Conservation (phyloP, 106 monocot species). For the Apostasia shenzhenica region DNA sequence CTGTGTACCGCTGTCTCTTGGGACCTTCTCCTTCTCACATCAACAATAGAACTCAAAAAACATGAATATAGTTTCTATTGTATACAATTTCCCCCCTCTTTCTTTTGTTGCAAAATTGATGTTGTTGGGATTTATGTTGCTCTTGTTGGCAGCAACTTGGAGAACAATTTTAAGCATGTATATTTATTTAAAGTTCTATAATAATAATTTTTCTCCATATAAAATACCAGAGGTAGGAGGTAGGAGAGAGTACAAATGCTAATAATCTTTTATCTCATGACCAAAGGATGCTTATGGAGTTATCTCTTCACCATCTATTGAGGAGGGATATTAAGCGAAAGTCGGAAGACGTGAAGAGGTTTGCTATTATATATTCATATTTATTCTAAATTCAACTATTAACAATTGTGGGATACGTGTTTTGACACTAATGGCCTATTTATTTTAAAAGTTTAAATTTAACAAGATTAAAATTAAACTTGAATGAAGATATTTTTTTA, state of each 20-base stretch:
- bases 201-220: conserved; percentile 78
- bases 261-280: conserved; percentile 20
- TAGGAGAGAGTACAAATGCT: conserved; percentile 19
- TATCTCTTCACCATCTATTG: conserved; percentile 28
- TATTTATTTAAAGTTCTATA: conserved; percentile 84
- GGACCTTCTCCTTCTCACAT: too few relatives aligned
- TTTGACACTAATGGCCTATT: too few relatives aligned
- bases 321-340: conserved; percentile 35
- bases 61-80: too few relatives aligned
- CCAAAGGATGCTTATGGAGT: conserved; percentile 17
- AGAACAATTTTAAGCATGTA: conserved; percentile 86
- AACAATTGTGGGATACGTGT: too few relatives aligned
- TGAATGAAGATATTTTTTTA: too few relatives aligned
- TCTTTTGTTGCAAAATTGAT: conserved; percentile 70
- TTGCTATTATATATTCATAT: conserved; percentile 11
- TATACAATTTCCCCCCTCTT: too few relatives aligned
- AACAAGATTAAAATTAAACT: too few relatives aligned
- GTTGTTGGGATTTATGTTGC: conserved; percentile 89
- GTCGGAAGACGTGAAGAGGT: conserved; percentile 56
- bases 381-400: background rate
- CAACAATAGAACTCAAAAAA: background rate
- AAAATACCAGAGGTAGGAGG: conserved; percentile 31
- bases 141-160: conserved; percentile 81
- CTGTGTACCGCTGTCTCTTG: too few relatives aligned
- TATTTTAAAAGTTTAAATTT: too few relatives aligned